A percentile compares a stretch with the other conserved stretches of the same genome.
Conservation (phyloP, 2,329 filamentous ascomycete genomes). For the Penicillium griseofulvum region DNA sequence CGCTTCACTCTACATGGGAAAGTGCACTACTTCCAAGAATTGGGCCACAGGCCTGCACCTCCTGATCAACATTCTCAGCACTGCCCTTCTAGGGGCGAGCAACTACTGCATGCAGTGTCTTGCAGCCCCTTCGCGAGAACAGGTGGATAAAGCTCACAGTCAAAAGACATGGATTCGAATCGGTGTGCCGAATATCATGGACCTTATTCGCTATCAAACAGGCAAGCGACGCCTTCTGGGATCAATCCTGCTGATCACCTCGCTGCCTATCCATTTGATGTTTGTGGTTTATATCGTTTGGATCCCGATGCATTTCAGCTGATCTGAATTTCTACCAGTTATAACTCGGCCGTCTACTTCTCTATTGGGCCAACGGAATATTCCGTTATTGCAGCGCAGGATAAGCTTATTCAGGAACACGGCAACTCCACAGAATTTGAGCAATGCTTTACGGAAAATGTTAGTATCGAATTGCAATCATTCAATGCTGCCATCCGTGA, state of each 20-base stretch:
- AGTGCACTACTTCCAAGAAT: neutral
- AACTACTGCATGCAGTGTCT: conserved; percentile 5
- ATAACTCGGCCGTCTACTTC: neutral
- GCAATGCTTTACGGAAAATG: neutral
- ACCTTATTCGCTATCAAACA: conserved; percentile 21
- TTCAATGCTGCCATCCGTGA: neutral
- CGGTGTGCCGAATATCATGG: neutral
- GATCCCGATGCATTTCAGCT: neutral
- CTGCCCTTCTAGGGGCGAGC: neutral
- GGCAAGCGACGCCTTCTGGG: neutral
- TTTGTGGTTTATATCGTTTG: neutral
- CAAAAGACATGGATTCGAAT: conserved; percentile 3
- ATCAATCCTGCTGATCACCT: neutral
- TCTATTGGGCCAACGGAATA: neutral
- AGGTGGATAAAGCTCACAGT: neutral
- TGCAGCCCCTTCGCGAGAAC: neutral
- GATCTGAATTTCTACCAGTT: neutral
- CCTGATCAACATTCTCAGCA: conserved; percentile 2
- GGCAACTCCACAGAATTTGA: neutral
- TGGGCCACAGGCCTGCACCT: neutral
- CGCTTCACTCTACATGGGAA: neutral
- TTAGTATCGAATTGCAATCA: neutral
- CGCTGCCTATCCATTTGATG: conserved; percentile 1
- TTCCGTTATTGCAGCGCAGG: neutral
- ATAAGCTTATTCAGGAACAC: neutral